These are phyloP conservation scores for Cadophora luteo-olivacea DNA, from an alignment of 2,329 filamentous ascomycete genomes.

Conservation along the genomic window DNA sequence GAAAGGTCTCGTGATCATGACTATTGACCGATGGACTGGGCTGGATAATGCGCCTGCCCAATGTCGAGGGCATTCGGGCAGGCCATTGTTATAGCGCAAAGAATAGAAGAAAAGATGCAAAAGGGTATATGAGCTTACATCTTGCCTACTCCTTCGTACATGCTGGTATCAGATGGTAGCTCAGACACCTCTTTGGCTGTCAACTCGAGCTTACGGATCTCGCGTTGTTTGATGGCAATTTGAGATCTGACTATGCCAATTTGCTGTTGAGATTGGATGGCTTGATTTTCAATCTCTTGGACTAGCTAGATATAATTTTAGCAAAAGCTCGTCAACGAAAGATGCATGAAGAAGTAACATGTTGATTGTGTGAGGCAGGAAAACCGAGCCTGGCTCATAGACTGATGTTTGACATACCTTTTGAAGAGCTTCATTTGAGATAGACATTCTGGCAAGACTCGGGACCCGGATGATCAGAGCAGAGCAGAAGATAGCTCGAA, in stretches of 20 bases:
- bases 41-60: background rate
- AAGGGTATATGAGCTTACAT: constrained; percentile 67
- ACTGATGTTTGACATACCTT: constrained; percentile 64
- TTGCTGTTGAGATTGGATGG: constrained; percentile 87
- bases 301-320: constrained; percentile 66
- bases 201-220: constrained; percentile 86
- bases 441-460: constrained; percentile 72
- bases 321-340: background rate
- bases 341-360: background rate
- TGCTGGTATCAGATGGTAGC: constrained; percentile 75
- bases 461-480: no score
- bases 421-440: constrained; percentile 90
- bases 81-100: background rate
- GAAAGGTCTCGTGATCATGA: constrained; percentile 17
- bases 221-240: constrained; percentile 83
- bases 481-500: background rate
- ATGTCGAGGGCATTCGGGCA: background rate
- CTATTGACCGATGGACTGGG: background rate
- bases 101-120: background rate
- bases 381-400: constrained; percentile 17
- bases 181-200: constrained; percentile 84
- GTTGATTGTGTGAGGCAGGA: background rate
- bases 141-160: constrained; percentile 96
- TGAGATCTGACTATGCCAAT: constrained; percentile 86
- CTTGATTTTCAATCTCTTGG: constrained; percentile 92